Evolutionary conservation across 345 rosid genomes (phyloP).

Genomic region (Pseudoturritis turrita): DNA sequence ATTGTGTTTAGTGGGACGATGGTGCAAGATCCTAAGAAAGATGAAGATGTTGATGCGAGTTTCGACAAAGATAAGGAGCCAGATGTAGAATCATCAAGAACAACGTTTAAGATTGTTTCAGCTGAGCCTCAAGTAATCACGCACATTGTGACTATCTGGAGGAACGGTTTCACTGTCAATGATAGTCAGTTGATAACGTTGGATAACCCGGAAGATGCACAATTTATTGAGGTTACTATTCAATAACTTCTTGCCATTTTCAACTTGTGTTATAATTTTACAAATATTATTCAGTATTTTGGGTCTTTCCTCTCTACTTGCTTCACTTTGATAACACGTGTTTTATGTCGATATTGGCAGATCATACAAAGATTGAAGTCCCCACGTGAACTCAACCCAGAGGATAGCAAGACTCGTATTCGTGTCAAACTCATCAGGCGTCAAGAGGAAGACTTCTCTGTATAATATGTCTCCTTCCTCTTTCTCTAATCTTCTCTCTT

Average conservation of each 20-base stretch:
- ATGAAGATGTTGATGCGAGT: constrained; percentile 45
- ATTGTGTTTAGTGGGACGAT: constrained; percentile 59
- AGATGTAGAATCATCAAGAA: no score
- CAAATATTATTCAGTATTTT: no score
- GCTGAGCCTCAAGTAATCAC: no score
- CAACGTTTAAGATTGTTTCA: no score
- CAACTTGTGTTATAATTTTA: neutral
- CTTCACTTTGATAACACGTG: neutral
- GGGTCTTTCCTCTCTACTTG: no score
- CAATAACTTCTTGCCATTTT: neutral
- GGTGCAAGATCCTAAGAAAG: constrained; percentile 54
- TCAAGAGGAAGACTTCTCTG: constrained; percentile 50
- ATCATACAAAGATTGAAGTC: constrained; percentile 48
- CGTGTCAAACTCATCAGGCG: constrained; percentile 50
- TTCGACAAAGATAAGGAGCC: constrained; percentile 35
- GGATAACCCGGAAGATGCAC: constrained; percentile 60
- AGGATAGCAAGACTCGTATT: no score
- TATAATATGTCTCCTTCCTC: constrained; percentile 11
- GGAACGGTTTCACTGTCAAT: constrained; percentile 65
- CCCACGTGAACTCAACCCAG: constrained; percentile 58
- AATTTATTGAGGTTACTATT: constrained; percentile 54
- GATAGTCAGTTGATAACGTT: constrained; percentile 55
- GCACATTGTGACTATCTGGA: constrained; percentile 58
- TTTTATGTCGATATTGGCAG: constrained; percentile 32
- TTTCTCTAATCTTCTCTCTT: neutral